These are phyloP conservation scores for Yamadazyma atlantica DNA, from an alignment of 1,139 yeast species.

Conservation along the genomic window DNA sequence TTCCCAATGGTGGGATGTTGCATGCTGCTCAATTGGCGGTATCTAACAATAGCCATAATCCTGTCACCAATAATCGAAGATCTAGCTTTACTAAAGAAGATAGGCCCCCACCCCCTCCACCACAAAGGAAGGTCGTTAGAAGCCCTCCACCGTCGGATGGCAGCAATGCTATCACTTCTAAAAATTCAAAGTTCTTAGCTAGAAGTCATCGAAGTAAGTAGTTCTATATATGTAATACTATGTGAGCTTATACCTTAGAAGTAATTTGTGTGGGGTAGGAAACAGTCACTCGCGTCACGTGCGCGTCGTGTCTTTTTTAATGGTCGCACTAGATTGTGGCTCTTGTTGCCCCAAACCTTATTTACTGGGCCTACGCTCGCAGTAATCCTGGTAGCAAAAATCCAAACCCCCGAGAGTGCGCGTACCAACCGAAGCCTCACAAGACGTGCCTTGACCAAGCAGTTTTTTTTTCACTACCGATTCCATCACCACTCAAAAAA, in stretches of 20 bases:
- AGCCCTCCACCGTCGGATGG: constrained; percentile 4
- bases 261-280: no score
- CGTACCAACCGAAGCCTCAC: no score
- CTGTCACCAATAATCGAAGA: constrained; percentile 28
- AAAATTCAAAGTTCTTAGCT: constrained; percentile 46
- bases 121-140: constrained; percentile 4
- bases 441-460: not conserved
- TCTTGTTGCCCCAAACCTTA: no score
- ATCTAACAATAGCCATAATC: constrained; percentile 27
- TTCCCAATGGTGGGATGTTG: constrained; percentile 26
- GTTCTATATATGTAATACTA: not conserved
- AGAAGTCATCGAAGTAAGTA: constrained; percentile 41
- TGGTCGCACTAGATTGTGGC: no score
- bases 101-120: constrained; percentile 9
- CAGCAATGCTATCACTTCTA: constrained; percentile 29
- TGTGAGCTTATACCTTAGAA: no score
- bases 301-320: not conserved
- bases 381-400: no score
- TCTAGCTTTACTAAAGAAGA: constrained; percentile 41
- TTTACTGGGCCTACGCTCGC: no score
- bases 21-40: constrained; percentile 51
- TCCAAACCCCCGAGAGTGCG: no score
- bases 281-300: constrained; percentile 9
- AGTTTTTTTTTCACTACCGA: constrained; percentile 6
- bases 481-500: constrained; percentile 10